phyloP scores from a whole-genome alignment of 257 asterid genomes.

The Dorcoceras hygrometricum region DNA sequence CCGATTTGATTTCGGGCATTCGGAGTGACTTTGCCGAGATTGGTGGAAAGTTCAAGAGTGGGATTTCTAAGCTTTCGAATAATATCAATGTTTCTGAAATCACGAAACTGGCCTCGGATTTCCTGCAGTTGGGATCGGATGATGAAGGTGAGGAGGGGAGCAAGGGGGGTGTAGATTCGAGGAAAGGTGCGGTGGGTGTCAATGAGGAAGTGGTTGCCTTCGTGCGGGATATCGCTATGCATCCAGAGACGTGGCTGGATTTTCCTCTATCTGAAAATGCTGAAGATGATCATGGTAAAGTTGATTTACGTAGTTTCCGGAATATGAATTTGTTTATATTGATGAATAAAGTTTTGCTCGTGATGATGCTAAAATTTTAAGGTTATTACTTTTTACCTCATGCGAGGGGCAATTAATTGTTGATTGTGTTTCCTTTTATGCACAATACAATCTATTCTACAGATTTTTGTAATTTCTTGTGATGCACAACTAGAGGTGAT shows the following conservation, averaged over 20 bases:
- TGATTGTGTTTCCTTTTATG: background rate
- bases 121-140: constrained; percentile 79
- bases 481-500: background rate
- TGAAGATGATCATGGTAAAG: constrained; percentile 44
- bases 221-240: constrained; percentile 73
- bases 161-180: constrained; percentile 27
- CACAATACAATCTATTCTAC: background rate
- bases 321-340: no score
- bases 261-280: constrained; percentile 63
- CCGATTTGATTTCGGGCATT: constrained; percentile 53
- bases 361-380: background rate
- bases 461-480: background rate
- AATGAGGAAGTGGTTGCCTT: constrained; percentile 81
- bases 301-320: background rate
- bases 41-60: constrained; percentile 87
- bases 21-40: constrained; percentile 88
- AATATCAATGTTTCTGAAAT: constrained; percentile 82
- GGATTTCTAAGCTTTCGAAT: constrained; percentile 71
- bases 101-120: constrained; percentile 78
- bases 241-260: constrained; percentile 95
- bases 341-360: background rate
- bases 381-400: background rate
- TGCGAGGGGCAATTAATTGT: background rate
- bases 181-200: constrained; percentile 65
- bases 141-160: constrained; percentile 45